Conservation (phyloP, 805 yeast species). For the Myxozyma kluyveri region DNA sequence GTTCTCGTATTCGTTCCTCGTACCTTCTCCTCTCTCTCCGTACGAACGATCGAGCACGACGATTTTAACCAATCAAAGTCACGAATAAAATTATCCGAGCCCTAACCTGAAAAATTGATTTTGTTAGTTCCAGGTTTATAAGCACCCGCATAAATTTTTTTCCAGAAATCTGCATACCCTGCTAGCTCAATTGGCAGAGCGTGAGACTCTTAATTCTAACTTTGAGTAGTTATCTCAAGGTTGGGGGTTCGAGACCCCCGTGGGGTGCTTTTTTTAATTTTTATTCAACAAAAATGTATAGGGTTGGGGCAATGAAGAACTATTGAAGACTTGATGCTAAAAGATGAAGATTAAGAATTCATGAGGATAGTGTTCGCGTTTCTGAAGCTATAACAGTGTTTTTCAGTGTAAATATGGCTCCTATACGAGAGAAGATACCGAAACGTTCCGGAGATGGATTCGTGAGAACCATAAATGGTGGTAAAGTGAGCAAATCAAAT, state of each 20-base stretch:
- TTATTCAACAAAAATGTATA: neutral
- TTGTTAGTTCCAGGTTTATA: neutral
- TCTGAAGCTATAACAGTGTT: too few relatives aligned
- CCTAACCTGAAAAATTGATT: neutral
- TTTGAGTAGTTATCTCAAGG: slow-evolving; percentile 17
- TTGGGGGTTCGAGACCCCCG: slow-evolving; percentile 25
- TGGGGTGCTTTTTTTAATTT: slow-evolving; percentile 5
- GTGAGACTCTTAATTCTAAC: slow-evolving; percentile 32
- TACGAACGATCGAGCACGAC: too few relatives aligned
- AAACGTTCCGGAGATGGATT: too few relatives aligned
- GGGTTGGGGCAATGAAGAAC: too few relatives aligned
- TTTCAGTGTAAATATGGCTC: too few relatives aligned
- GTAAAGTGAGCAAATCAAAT: too few relatives aligned
- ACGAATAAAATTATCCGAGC: neutral
- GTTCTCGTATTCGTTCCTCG: neutral
- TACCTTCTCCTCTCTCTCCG: neutral
- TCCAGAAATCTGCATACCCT: neutral
- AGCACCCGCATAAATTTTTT: neutral
- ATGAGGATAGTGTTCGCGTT: too few relatives aligned
- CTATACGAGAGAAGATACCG: too few relatives aligned
- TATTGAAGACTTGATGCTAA: too few relatives aligned
- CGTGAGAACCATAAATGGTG: too few relatives aligned
- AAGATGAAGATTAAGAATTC: too few relatives aligned
- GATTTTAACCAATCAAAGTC: neutral
- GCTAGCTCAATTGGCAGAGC: slow-evolving; percentile 38